These are phyloP conservation scores for Aotearoamyces nothofagi DNA, from an alignment of 2,329 filamentous ascomycete species.

Conservation along the genomic window DNA sequence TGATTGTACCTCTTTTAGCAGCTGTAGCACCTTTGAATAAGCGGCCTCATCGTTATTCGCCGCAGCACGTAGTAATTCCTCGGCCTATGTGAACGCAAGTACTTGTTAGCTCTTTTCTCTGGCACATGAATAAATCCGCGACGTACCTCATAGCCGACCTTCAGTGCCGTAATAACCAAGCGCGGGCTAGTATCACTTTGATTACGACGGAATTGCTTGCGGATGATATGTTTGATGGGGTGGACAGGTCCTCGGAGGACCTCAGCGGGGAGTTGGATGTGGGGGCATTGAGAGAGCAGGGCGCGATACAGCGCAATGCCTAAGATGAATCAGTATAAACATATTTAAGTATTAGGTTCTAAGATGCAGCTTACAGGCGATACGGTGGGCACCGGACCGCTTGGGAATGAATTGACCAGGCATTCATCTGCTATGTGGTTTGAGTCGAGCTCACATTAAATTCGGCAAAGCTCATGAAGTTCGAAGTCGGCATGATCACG, in stretches of 20 bases:
- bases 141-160: constrained; percentile 50
- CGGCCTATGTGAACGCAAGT: constrained; percentile 7
- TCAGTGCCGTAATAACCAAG: constrained; percentile 45
- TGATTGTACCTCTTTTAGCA: constrained; percentile 2
- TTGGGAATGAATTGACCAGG: constrained; percentile 27
- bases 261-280: constrained; percentile 35
- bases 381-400: constrained; percentile 31
- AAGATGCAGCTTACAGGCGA: constrained; percentile 33
- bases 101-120: background rate
- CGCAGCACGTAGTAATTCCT: constrained; percentile 15
- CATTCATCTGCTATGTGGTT: constrained; percentile 30
- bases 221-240: constrained; percentile 41
- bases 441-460: no score
- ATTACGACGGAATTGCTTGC: constrained; percentile 47
- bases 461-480: no score
- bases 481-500: no score
- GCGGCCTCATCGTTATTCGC: constrained; percentile 10
- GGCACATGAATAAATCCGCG: background rate
- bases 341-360: no score
- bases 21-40: constrained; percentile 8
- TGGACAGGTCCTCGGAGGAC: constrained; percentile 11
- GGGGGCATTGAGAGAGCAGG: constrained; percentile 42
- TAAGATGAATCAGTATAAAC: constrained; percentile 15
- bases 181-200: constrained; percentile 38
- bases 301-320: constrained; percentile 60